Base-by-base conservation (phyloP, 257 asterid genomes). In the Lycium ferocissimum region DNA sequence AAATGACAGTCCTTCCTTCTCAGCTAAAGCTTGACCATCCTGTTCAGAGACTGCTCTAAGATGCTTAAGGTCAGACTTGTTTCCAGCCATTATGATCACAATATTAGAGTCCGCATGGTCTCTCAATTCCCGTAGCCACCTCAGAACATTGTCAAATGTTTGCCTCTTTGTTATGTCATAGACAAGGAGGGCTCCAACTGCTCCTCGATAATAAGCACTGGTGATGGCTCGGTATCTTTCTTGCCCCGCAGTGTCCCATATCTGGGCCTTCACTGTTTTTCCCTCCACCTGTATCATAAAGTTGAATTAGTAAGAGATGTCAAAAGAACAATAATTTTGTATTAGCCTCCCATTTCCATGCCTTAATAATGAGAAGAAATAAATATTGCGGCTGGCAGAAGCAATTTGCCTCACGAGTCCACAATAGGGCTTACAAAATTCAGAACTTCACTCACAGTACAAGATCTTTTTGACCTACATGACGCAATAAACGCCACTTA, bases 231-330 rank as follows among this genome's bases (percentile, higher is more conserved):
- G 91, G 65, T 94, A 94, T 89, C 98, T 90, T 89, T 94, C 98
- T 83, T 94, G 98, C 54, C 96, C 98, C 26, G 98, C 98, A 47
- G 98, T 94, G 89, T 94, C 98, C 97, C 98, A 93, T 72, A 94
- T 92, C 75, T 94, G 98, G 85, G 95, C 98, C 88, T 94, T 93
- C 71, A 94, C 95, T 3, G 95, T 94, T 88, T 92, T 94, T 62
- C 95, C 95, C 86, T 94, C 97, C 61, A 94, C 93, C 97, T 92
- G 92, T 56, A 65, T 61, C 84, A 57, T 11, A 61, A 51, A 79
- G 84, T 22, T 84, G 20, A 82, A 79, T 18, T 84, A 84, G 26
- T 14, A 15, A 78, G 82, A 78, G 49, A 26, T 51, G 82, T 54
- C 47, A 78, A 78, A 78, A 53, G 65, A 78, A 35, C 43, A 75